Conservation (phyloP, 1,284 basidiomycete species). For the Heterobasidion occidentale region DNA sequence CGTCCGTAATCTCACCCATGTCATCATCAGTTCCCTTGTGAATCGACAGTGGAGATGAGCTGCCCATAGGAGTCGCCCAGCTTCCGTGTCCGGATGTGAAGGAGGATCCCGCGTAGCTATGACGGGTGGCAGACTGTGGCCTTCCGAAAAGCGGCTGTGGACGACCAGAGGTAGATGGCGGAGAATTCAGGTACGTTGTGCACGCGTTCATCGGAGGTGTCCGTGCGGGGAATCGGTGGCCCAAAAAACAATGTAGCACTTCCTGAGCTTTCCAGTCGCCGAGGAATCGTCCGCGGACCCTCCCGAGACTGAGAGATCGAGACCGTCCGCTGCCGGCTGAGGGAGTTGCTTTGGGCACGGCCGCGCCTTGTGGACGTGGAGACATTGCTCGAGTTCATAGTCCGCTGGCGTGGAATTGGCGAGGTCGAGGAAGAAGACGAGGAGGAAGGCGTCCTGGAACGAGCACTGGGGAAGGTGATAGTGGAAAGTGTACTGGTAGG, state of each 20-base stretch:
- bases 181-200: slow-evolving; percentile 9
- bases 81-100: slow-evolving; percentile 6
- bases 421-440: slow-evolving; percentile 10
- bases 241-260: slow-evolving; percentile 71
- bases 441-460: slow-evolving; percentile 6
- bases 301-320: slow-evolving; percentile 15
- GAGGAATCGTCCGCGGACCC: slow-evolving; percentile 11
- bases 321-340: slow-evolving; percentile 19
- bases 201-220: slow-evolving; percentile 13
- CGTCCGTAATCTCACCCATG: slow-evolving; percentile 15
- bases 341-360: slow-evolving; percentile 7
- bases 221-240: slow-evolving; percentile 38
- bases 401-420: slow-evolving; percentile 10
- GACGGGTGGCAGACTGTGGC: slow-evolving; percentile 36
- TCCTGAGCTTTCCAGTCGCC: slow-evolving; percentile 31
- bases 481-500: slow-evolving; percentile 5
- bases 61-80: slow-evolving; percentile 11
- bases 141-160: slow-evolving; percentile 15
- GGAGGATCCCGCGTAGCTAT: slow-evolving; percentile 46
- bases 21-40: slow-evolving; percentile 13
- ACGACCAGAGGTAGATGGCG: slow-evolving; percentile 4
- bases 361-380: slow-evolving; percentile 6
- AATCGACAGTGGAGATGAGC: slow-evolving; percentile 8
- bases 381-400: slow-evolving; percentile 8
- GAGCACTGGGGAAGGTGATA: slow-evolving; percentile 10